Conservation (phyloP, 176 grass and related monocot species). For the Aegilops sharonensis region DNA sequence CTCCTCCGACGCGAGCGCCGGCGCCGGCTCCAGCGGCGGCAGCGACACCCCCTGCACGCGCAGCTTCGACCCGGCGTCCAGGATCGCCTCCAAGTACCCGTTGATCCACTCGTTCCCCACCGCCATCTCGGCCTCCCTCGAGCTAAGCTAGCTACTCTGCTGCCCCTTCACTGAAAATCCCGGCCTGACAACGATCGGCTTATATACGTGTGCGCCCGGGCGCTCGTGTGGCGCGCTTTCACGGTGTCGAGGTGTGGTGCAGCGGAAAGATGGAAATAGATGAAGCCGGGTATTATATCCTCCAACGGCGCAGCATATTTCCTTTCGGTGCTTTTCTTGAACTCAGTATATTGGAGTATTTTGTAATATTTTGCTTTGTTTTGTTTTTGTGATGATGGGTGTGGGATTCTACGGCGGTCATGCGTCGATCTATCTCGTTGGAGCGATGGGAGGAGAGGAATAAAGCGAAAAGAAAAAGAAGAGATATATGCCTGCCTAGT, state of each 20-base stretch:
- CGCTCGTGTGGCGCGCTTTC: neutral
- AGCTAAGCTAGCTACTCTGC: neutral
- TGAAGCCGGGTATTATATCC: neutral
- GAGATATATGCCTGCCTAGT: neutral
- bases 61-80: conserved; percentile 56
- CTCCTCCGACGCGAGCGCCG: conserved; percentile 9
- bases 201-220: neutral
- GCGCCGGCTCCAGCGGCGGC: conserved; percentile 37
- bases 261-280: neutral
- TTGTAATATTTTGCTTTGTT: too few relatives aligned
- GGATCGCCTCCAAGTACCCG: conserved; percentile 94
- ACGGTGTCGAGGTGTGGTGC: neutral
- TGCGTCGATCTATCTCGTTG: neutral
- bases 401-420: conserved; percentile 9
- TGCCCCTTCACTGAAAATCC: neutral
- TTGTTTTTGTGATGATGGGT: neutral
- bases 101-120: conserved; percentile 92
- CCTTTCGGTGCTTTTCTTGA: neutral
- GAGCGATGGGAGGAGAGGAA: conserved; percentile 37
- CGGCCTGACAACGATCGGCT: neutral
- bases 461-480: conserved; percentile 18
- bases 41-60: conserved; percentile 27
- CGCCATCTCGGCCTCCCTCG: neutral
- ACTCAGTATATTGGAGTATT: neutral
- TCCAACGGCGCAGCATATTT: neutral